Conservation (phyloP, 2,329 filamentous ascomycete genomes). For the Trichoderma sp. region DNA sequence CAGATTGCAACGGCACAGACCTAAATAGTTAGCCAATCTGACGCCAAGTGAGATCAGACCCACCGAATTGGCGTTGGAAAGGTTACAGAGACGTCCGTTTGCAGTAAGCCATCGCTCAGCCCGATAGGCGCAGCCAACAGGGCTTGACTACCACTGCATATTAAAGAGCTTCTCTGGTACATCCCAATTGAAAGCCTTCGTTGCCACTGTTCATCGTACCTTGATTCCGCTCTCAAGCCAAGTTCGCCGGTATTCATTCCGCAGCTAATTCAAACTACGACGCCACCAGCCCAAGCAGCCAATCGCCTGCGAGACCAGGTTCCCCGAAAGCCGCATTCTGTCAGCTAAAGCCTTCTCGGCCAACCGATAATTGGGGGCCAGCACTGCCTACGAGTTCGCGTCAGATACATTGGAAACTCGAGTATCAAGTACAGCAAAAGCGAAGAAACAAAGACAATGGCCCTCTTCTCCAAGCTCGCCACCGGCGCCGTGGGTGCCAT, state of each 20-base stretch:
- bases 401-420: neutral
- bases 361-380: neutral
- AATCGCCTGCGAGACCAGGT: neutral
- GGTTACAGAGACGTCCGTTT: neutral
- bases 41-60: neutral
- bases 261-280: neutral
- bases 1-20: neutral
- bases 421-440: neutral
- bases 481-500: constrained; percentile 44
- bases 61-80: neutral
- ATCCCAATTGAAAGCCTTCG: neutral
- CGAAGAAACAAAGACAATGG: neutral
- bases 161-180: neutral
- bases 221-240: neutral
- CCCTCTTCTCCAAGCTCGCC: constrained; percentile 36
- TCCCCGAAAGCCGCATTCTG: neutral
- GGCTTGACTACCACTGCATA: neutral
- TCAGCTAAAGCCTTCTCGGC: constrained; percentile 1
- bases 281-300: neutral
- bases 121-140: neutral
- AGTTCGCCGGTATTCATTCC: neutral
- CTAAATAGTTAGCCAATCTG: neutral
- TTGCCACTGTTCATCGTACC: neutral
- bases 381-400: neutral
- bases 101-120: constrained; percentile 7